Evolutionary conservation across 768 basidiomycete species (phyloP).

Genomic region (Podaxis carcinomalis): DNA sequence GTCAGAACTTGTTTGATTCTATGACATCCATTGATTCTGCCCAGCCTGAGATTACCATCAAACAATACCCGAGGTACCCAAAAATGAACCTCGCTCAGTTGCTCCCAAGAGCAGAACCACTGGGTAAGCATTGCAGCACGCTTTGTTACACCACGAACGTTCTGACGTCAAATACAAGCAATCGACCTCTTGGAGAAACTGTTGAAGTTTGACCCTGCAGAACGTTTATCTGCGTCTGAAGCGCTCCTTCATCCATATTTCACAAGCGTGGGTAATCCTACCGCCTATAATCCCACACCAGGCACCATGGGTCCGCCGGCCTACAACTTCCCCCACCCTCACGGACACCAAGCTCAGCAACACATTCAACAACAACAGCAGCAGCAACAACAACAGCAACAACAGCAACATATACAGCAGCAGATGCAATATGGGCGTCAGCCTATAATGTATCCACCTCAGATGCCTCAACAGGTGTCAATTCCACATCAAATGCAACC

Average conservation of each 20-base stretch:
- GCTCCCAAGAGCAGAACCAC: constrained; percentile 80
- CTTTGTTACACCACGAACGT: not conserved
- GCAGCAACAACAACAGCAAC: constrained; percentile 31
- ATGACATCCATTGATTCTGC: constrained; percentile 3
- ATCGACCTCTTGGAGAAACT: constrained; percentile 92
- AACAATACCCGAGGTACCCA: constrained; percentile 84
- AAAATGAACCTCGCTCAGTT: constrained; percentile 80
- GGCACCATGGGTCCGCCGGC: constrained; percentile 65
- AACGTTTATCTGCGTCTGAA: constrained; percentile 87
- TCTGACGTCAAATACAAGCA: constrained; percentile 39
- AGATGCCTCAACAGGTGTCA: constrained; percentile 24
- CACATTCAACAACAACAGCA: constrained; percentile 38
- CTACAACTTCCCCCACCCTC: constrained; percentile 67
- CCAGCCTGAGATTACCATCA: constrained; percentile 78
- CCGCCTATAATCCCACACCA: constrained; percentile 39
- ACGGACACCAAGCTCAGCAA: constrained; percentile 48
- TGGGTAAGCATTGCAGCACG: constrained; percentile 43
- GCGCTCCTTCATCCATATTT: constrained; percentile 94
- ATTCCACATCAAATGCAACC: constrained; percentile 12
- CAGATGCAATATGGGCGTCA: constrained; percentile 22
- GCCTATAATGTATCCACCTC: constrained; percentile 14
- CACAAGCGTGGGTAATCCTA: constrained; percentile 44
- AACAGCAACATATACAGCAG: constrained; percentile 25
- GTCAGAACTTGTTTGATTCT: constrained; percentile 19
- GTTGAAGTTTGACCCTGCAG: constrained; percentile 92